A percentile compares a stretch with the other conserved stretches of the same genome.
phyloP scores from a whole-genome alignment of 306 rosid genomes.

The Pueraria montana region DNA sequence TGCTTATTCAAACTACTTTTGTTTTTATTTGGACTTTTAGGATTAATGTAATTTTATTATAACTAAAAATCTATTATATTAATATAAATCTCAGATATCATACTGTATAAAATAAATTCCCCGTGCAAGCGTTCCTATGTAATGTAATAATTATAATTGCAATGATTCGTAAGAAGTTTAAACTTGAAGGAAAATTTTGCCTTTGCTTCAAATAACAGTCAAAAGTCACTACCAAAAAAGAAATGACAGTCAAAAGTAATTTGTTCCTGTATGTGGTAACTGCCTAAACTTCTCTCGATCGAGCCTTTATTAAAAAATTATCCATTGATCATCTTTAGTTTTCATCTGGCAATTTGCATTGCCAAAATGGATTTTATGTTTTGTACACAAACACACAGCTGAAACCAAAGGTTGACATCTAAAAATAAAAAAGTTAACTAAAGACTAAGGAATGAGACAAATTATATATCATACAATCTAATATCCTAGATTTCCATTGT shows the following conservation, averaged over 20 bases:
- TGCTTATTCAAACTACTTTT: too few relatives aligned
- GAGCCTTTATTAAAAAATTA: neutral
- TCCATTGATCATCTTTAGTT: neutral
- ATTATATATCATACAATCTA: neutral
- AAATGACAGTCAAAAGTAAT: neutral
- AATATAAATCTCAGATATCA: neutral
- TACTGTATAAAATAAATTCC: too few relatives aligned
- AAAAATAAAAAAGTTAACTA: neutral
- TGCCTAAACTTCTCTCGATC: neutral
- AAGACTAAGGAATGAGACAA: neutral
- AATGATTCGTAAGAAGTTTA: neutral
- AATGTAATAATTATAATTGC: neutral
- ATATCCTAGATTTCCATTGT: conserved; percentile 25
- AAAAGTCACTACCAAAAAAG: neutral
- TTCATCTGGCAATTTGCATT: conserved; percentile 2
- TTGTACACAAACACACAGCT: conserved; percentile 44
- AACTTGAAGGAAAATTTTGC: neutral
- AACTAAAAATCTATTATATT: neutral
- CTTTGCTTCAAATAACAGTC: neutral
- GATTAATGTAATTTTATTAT: neutral
- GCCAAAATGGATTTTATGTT: neutral
- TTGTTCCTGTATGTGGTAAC: neutral
- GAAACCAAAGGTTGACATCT: conserved; percentile 29
- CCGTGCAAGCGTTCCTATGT: neutral
- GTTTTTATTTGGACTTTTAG: neutral